These are phyloP conservation scores for Daldinia caldariorum DNA, from an alignment of 495 filamentous ascomycete genomes.

Conservation along the genomic window DNA sequence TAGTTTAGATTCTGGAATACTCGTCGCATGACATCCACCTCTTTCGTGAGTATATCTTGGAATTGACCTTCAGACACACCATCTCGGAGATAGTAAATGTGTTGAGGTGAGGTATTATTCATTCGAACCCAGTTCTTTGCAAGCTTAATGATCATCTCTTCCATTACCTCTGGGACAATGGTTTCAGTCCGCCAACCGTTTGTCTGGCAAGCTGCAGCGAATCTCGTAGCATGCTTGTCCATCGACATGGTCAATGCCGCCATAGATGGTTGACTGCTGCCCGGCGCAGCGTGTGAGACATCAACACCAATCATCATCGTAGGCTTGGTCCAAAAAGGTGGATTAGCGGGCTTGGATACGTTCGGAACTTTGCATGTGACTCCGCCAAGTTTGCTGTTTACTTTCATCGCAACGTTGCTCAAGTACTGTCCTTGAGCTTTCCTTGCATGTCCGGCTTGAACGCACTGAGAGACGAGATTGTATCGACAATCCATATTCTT, in stretches of 20 bases:
- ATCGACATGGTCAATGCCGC: slow-evolving; percentile 87
- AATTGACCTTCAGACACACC: slow-evolving; percentile 92
- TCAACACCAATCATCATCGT: slow-evolving; percentile 89
- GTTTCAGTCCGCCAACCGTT: slow-evolving; percentile 84
- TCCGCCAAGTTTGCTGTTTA: slow-evolving; percentile 96
- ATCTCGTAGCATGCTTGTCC: slow-evolving; percentile 73
- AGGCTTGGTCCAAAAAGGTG: slow-evolving; percentile 56
- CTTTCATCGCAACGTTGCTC: slow-evolving; percentile 91
- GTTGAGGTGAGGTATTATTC: slow-evolving; percentile 63
- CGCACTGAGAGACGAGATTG: slow-evolving; percentile 76
- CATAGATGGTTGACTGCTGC: slow-evolving; percentile 68
- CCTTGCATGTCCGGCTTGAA: slow-evolving; percentile 69
- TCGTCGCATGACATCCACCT: slow-evolving; percentile 74
- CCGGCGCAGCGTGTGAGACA: slow-evolving; percentile 83
- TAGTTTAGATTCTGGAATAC: slow-evolving; percentile 56
- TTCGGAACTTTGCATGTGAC: slow-evolving; percentile 59
- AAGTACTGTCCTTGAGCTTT: slow-evolving; percentile 77
- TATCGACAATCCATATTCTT: slow-evolving; percentile 82
- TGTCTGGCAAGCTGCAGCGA: slow-evolving; percentile 76
- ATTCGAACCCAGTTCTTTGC: slow-evolving; percentile 69
- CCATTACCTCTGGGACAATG: slow-evolving; percentile 70
- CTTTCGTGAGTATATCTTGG: slow-evolving; percentile 74
- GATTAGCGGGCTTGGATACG: slow-evolving; percentile 4
- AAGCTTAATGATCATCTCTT: slow-evolving; percentile 68
- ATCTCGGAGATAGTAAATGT: slow-evolving; percentile 93